phyloP scores from a whole-genome alignment of 805 yeast species.

The Zygosaccharomyces pseudorouxii region DNA sequence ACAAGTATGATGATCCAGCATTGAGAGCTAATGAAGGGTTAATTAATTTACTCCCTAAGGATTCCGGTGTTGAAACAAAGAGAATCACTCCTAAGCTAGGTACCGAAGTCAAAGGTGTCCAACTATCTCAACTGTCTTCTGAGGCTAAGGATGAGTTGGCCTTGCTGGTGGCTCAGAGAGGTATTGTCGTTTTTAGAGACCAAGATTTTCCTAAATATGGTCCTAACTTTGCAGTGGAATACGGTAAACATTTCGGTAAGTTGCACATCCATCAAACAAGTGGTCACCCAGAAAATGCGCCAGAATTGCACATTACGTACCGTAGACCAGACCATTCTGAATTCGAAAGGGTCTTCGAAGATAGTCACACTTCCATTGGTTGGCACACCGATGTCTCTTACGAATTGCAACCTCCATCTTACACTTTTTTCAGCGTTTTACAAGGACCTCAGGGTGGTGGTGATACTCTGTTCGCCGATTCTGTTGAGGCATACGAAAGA shows the following conservation, averaged over 20 bases:
- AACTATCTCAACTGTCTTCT: slow-evolving; percentile 48
- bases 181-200: slow-evolving; percentile 59
- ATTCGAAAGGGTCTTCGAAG: slow-evolving; percentile 25
- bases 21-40: slow-evolving; percentile 13
- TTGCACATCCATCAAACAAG: slow-evolving; percentile 69
- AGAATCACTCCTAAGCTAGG: slow-evolving; percentile 67
- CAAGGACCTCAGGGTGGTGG: slow-evolving; percentile 63
- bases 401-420: slow-evolving; percentile 66
- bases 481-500: slow-evolving; percentile 63
- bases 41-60: slow-evolving; percentile 18
- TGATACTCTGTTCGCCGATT: slow-evolving; percentile 66
- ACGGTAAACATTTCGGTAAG: slow-evolving; percentile 61
- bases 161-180: slow-evolving; percentile 58
- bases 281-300: slow-evolving; percentile 55
- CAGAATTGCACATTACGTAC: slow-evolving; percentile 59
- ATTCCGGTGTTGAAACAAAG: slow-evolving; percentile 2
- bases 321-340: slow-evolving; percentile 39
- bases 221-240: slow-evolving; percentile 43
- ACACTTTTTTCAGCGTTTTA: slow-evolving; percentile 59
- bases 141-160: slow-evolving; percentile 65
- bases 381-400: slow-evolving; percentile 76
- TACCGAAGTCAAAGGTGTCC: slow-evolving; percentile 54
- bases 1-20: slow-evolving; percentile 14
- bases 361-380: slow-evolving; percentile 21
- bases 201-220: slow-evolving; percentile 58